Evolutionary conservation across 768 basidiomycete species (phyloP).

Genomic region (Lactifluus piperatus): DNA sequence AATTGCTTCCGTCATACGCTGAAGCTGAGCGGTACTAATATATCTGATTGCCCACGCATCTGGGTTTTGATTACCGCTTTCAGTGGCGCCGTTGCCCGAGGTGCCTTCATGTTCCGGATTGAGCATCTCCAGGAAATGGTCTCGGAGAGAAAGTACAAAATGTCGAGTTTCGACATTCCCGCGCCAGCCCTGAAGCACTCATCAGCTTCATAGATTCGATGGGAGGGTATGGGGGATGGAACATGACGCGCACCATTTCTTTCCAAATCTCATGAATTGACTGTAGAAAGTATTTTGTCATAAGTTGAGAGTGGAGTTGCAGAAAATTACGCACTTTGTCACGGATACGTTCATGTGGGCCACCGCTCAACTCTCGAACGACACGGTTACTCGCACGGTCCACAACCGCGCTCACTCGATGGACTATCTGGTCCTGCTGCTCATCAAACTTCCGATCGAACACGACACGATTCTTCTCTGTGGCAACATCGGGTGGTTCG

Average conservation of each 20-base stretch:
- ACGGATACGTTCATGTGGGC: constrained; percentile 24
- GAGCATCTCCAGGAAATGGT: constrained; percentile 26
- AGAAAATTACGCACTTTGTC: neutral
- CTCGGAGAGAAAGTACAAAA: constrained; percentile 24
- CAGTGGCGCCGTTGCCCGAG: neutral
- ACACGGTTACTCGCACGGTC: constrained; percentile 15
- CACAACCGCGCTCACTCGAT: constrained; percentile 17
- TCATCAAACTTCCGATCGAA: constrained; percentile 23
- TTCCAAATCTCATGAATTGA: constrained; percentile 17
- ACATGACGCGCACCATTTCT: constrained; percentile 22
- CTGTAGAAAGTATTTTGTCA: neutral
- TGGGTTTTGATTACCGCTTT: constrained; percentile 1
- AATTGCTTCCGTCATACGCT: constrained; percentile 27
- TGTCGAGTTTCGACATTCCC: constrained; percentile 17
- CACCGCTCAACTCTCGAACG: constrained; percentile 18
- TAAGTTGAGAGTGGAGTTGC: neutral
- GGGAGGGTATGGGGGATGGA: no score
- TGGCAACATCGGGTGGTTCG: constrained; percentile 20
- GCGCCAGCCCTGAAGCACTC: constrained; percentile 14
- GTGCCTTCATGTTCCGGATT: neutral
- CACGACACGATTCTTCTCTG: constrained; percentile 16
- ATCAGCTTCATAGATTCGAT: neutral
- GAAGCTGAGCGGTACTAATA: constrained; percentile 20
- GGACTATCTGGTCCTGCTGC: constrained; percentile 15
- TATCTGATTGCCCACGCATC: constrained; percentile 25